Evolutionary conservation across 2,329 filamentous ascomycete genomes (phyloP).

Genomic region (Eutypa lata): DNA sequence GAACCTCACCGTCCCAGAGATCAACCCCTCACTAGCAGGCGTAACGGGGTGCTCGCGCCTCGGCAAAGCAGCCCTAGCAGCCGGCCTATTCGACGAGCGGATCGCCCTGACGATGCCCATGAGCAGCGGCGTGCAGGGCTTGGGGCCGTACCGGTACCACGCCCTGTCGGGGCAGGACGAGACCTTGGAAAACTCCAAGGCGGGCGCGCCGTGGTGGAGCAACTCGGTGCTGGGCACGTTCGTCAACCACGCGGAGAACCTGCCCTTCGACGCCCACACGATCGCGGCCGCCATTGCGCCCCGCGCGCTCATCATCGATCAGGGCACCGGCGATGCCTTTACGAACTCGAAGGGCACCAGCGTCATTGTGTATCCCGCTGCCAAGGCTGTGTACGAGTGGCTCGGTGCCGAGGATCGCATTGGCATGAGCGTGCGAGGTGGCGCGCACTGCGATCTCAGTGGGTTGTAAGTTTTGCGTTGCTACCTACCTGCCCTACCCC

Average conservation of each 20-base stretch:
- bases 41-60: constrained; percentile 54
- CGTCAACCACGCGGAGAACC: constrained; percentile 50
- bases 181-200: constrained; percentile 47
- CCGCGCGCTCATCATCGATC: constrained; percentile 52
- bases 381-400: constrained; percentile 52
- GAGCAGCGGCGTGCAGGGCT: constrained; percentile 54
- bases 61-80: constrained; percentile 51
- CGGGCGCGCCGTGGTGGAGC: constrained; percentile 55
- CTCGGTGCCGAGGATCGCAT: constrained; percentile 48
- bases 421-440: constrained; percentile 43
- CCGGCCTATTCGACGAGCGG: constrained; percentile 48
- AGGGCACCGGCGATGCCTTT: constrained; percentile 48
- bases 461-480: constrained; percentile 37
- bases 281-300: constrained; percentile 58
- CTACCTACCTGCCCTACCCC: background rate
- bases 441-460: constrained; percentile 47
- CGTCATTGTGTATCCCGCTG: constrained; percentile 49
- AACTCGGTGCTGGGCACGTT: constrained; percentile 49
- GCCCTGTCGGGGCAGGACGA: constrained; percentile 42
- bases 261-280: constrained; percentile 57
- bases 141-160: constrained; percentile 50
- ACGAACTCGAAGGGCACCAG: constrained; percentile 47
- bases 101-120: constrained; percentile 55
- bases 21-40: constrained; percentile 38
- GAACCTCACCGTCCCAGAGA: constrained; percentile 43